Percentiles rank a stretch among this genome's conserved stretches.
These are phyloP conservation scores for Stromatinia cepivora DNA, from an alignment of 2,329 filamentous ascomycete species.

Conservation along the genomic window DNA sequence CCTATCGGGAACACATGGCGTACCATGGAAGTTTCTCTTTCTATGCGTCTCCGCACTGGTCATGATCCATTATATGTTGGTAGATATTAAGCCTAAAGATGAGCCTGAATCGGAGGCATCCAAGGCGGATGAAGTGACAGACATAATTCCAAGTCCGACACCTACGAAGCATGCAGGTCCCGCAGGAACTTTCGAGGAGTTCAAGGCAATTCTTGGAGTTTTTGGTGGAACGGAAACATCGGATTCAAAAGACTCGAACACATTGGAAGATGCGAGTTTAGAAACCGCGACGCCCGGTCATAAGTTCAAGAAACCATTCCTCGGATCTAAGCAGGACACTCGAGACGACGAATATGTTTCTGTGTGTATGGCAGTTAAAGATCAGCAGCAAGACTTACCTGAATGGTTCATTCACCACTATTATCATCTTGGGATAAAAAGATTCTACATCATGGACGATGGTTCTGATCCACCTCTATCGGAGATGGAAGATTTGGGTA, in stretches of 20 bases:
- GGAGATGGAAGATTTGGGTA: conserved; percentile 26
- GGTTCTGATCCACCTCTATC: conserved; percentile 34
- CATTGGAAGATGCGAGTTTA: not conserved
- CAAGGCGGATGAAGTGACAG: not conserved
- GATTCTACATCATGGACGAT: conserved; percentile 40
- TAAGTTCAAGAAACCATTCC: conserved; percentile 8
- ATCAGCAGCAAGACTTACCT: conserved; percentile 33
- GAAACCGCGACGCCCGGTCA: not conserved
- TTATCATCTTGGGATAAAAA: conserved; percentile 33
- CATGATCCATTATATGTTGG: conserved; percentile 19
- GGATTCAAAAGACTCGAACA: not conserved
- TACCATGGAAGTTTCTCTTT: conserved; percentile 23
- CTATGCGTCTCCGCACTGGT: conserved; percentile 6
- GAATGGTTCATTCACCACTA: conserved; percentile 39
- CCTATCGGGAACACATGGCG: conserved; percentile 1
- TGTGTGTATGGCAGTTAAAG: conserved; percentile 36
- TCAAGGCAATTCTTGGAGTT: conserved; percentile 21
- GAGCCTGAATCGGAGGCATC: not conserved
- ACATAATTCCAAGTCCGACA: not conserved
- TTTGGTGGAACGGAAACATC: not conserved
- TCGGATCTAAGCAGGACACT: conserved; percentile 18
- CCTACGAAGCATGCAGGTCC: not conserved
- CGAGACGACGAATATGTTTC: conserved; percentile 33
- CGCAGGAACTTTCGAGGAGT: conserved; percentile 24
- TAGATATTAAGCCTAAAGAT: conserved; percentile 6